These are phyloP conservation scores for Tetrahymena thermophila DNA, from an alignment of 73 alveolate species.

Conservation along the genomic window DNA sequence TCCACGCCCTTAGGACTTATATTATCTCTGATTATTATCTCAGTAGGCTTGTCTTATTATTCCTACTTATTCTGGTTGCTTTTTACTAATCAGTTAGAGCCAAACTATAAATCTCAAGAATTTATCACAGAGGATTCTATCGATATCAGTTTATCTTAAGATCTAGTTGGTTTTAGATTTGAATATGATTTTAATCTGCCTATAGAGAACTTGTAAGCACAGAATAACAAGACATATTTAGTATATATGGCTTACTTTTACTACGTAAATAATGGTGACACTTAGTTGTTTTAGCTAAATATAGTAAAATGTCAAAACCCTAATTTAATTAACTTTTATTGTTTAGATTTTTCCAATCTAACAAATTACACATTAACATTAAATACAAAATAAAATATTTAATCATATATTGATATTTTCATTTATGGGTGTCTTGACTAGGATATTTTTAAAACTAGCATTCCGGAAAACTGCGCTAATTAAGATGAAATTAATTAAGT, in stretches of 20 bases:
- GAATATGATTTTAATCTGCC: background rate
- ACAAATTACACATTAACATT: no score
- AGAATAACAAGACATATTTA: no score
- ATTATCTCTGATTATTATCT: background rate
- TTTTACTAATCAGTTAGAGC: background rate
- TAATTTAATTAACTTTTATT: no score
- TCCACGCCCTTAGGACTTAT: background rate
- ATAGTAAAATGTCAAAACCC: background rate
- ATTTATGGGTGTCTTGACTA: no score
- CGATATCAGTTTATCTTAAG: background rate
- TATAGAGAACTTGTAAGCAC: no score
- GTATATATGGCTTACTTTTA: background rate
- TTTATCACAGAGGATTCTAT: background rate
- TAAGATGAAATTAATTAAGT: no score
- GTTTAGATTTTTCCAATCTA: no score
- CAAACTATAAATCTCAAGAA: background rate
- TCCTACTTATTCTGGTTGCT: background rate
- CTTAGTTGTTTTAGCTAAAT: background rate
- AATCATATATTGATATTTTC: no score
- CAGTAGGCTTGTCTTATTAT: background rate
- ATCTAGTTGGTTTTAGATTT: background rate
- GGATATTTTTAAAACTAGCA: no score
- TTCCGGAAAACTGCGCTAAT: no score
- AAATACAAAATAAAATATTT: no score
- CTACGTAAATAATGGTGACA: background rate